Conservation (phyloP, 805 yeast genomes). For the Nakazawaea populi region DNA sequence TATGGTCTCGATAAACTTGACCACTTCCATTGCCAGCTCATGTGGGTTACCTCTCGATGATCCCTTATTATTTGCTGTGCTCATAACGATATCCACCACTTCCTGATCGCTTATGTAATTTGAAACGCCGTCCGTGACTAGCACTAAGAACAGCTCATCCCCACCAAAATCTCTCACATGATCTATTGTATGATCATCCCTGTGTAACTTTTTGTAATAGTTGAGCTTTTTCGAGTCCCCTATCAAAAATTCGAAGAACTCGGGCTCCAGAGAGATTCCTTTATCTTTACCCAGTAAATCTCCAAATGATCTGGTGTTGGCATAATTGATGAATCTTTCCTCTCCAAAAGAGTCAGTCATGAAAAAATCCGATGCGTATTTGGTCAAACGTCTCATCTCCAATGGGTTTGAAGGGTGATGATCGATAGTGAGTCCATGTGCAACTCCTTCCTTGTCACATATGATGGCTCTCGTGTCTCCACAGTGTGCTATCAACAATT, state of each 20-base stretch:
- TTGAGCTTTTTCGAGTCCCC: slow-evolving; percentile 49
- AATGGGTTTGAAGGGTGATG: slow-evolving; percentile 86
- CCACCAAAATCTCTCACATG: slow-evolving; percentile 54
- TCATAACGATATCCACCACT: slow-evolving; percentile 75
- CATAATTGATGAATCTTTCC: slow-evolving; percentile 69
- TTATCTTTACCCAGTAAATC: slow-evolving; percentile 73
- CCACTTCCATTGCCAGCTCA: slow-evolving; percentile 77
- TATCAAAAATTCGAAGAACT: slow-evolving; percentile 59
- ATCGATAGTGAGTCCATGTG: slow-evolving; percentile 68
- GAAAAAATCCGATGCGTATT: slow-evolving; percentile 55
- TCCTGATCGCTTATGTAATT: slow-evolving; percentile 84
- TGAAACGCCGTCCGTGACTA: slow-evolving; percentile 86
- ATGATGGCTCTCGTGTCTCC: slow-evolving; percentile 89
- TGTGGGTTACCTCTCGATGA: slow-evolving; percentile 74
- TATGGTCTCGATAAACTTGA: slow-evolving; percentile 74
- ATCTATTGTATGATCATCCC: slow-evolving; percentile 13
- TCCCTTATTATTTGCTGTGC: slow-evolving; percentile 61
- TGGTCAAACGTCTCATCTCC: slow-evolving; percentile 68
- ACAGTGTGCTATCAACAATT: slow-evolving; percentile 76
- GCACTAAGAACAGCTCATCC: slow-evolving; percentile 77
- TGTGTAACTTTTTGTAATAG: slow-evolving; percentile 19
- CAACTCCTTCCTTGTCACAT: slow-evolving; percentile 77
- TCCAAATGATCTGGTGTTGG: slow-evolving; percentile 94
- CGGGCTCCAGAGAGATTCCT: slow-evolving; percentile 93
- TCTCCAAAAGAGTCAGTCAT: slow-evolving; percentile 92